Evolutionary conservation across 805 yeast genomes (phyloP).

Genomic region (Wickerhamomyces silvicola): DNA sequence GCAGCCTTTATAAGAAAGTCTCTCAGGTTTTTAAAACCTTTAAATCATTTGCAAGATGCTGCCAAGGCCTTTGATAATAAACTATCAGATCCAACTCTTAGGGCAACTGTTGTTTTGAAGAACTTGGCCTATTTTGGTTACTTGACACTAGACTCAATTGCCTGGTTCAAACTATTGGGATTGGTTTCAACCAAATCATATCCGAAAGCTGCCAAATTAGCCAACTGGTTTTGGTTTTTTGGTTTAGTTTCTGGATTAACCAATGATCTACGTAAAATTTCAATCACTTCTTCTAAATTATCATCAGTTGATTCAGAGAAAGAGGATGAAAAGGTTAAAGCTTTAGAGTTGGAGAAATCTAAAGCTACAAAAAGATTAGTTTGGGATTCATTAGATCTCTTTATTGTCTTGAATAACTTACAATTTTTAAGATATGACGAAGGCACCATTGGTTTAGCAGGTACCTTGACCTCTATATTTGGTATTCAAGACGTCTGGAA

Average conservation of each 20-base stretch:
- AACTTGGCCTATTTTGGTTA: slow-evolving; percentile 59
- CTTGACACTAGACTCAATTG: slow-evolving; percentile 55
- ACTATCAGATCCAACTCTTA: slow-evolving; percentile 52
- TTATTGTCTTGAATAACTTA: slow-evolving; percentile 69
- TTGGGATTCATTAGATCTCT: slow-evolving; percentile 71
- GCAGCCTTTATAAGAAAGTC: slow-evolving; percentile 74
- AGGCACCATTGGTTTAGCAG: slow-evolving; percentile 78
- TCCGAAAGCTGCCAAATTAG: slow-evolving; percentile 46
- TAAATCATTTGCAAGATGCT: slow-evolving; percentile 65
- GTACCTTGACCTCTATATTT: slow-evolving; percentile 71
- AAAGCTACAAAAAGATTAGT: slow-evolving; percentile 55
- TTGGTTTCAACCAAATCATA: slow-evolving; percentile 42
- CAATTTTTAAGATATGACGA: slow-evolving; percentile 58
- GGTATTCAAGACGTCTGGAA: slow-evolving; percentile 74
- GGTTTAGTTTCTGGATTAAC: slow-evolving; percentile 60
- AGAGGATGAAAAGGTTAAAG: slow-evolving; percentile 33
- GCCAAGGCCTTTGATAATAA: slow-evolving; percentile 63
- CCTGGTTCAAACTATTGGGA: slow-evolving; percentile 51
- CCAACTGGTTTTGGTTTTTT: slow-evolving; percentile 71
- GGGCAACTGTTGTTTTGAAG: slow-evolving; percentile 45
- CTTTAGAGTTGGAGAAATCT: slow-evolving; percentile 37
- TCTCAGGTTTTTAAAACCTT: slow-evolving; percentile 76
- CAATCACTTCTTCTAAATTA: slow-evolving; percentile 28
- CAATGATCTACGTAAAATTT: slow-evolving; percentile 50
- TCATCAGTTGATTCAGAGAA: slow-evolving; percentile 25